Percentiles rank a stretch among this genome's conserved stretches.
These are phyloP conservation scores for Tuber calosporum DNA, from an alignment of 495 filamentous ascomycete genomes.

Conservation along the genomic window DNA sequence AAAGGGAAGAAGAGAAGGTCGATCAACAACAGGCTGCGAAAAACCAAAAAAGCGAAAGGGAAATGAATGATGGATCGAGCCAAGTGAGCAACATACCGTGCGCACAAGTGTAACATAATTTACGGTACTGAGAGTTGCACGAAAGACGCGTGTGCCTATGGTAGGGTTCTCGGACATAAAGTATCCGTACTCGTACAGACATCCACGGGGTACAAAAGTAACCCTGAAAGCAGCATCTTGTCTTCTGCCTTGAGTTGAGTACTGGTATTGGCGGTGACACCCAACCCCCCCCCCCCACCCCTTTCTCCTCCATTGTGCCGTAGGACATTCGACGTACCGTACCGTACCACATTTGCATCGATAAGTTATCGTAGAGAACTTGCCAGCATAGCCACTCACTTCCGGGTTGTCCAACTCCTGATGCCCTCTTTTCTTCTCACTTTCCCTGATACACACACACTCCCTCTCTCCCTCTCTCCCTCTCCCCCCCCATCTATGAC, in stretches of 20 bases:
- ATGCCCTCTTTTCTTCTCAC: too few relatives aligned
- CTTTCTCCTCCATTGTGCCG: neutral
- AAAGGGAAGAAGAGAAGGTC: neutral
- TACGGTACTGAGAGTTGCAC: slow-evolving; percentile 19
- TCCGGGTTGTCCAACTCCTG: neutral
- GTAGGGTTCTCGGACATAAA: slow-evolving; percentile 14
- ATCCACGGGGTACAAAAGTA: slow-evolving; percentile 1
- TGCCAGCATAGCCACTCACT: neutral
- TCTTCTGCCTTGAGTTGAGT: neutral
- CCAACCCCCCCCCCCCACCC: too few relatives aligned
- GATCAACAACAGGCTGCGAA: neutral
- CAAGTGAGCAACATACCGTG: slow-evolving; percentile 16
- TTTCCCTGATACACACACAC: too few relatives aligned
- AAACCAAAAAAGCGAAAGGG: neutral
- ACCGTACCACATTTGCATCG: slow-evolving; percentile 1
- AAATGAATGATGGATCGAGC: neutral
- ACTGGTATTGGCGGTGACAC: slow-evolving; percentile 9
- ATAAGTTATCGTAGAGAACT: neutral
- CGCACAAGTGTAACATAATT: slow-evolving; percentile 8
- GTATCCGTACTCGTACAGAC: slow-evolving; percentile 7
- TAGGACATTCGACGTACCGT: slow-evolving; percentile 8
- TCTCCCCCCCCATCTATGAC: neutral
- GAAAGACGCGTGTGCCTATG: slow-evolving; percentile 27
- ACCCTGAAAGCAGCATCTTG: neutral
- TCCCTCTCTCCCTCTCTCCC: neutral